phyloP scores from a whole-genome alignment of 192 early-diverging fungal genomes.

The Bifiguratus adelaidae region DNA sequence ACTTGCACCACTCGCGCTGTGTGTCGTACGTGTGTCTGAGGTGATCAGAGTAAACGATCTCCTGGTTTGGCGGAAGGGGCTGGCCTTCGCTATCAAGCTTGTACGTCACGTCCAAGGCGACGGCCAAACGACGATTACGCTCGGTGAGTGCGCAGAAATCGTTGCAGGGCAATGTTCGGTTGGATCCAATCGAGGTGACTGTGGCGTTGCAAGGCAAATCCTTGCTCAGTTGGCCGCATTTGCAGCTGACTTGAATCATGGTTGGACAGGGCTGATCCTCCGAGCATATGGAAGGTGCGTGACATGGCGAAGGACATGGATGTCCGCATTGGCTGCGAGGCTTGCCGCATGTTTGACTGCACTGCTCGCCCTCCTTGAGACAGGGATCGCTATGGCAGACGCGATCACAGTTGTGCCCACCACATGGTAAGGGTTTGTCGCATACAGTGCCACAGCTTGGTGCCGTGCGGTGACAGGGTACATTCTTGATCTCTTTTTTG shows the following conservation, averaged over 20 bases:
- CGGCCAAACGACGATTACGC: slow-evolving; percentile 71
- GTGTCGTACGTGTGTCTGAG: slow-evolving; percentile 57
- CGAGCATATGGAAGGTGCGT: slow-evolving; percentile 64
- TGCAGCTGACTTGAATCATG: slow-evolving; percentile 49
- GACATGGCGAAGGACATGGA: slow-evolving; percentile 62
- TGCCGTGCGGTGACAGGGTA: slow-evolving; percentile 70
- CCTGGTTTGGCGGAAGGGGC: neutral
- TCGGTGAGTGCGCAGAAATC: slow-evolving; percentile 68
- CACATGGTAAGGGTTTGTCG: slow-evolving; percentile 38
- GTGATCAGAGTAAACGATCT: slow-evolving; percentile 39
- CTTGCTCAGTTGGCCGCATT: slow-evolving; percentile 58
- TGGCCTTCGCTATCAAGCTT: neutral
- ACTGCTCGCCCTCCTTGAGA: slow-evolving; percentile 41
- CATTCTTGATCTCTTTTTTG: slow-evolving; percentile 59
- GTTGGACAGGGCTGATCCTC: slow-evolving; percentile 62
- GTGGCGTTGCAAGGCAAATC: slow-evolving; percentile 62
- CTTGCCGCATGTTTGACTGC: slow-evolving; percentile 63
- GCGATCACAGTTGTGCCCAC: slow-evolving; percentile 70
- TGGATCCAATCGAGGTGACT: slow-evolving; percentile 22
- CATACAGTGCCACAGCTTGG: slow-evolving; percentile 71
- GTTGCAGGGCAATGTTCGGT: slow-evolving; percentile 58
- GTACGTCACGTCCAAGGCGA: slow-evolving; percentile 57
- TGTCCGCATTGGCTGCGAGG: slow-evolving; percentile 85
- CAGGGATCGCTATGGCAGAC: slow-evolving; percentile 79
- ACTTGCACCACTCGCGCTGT: slow-evolving; percentile 52